Evolutionary conservation across 2,329 filamentous ascomycete genomes (phyloP).

Genomic region (Ophiostoma himal-ulmi): DNA sequence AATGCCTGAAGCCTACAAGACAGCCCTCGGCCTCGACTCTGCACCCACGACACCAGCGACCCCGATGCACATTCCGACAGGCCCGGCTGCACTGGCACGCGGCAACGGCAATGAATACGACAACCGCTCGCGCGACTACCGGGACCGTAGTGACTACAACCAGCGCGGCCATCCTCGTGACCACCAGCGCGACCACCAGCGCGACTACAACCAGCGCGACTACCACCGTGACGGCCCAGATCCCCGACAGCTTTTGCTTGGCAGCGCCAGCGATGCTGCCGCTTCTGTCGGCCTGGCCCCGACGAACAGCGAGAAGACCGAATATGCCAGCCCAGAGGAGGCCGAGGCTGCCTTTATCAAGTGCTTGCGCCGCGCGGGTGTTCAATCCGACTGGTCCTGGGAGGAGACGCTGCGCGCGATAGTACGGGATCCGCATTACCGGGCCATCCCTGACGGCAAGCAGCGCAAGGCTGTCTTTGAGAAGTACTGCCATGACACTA

Average conservation of each 20-base stretch:
- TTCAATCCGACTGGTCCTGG: constrained; percentile 91
- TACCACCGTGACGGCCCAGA: constrained; percentile 32
- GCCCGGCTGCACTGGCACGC: constrained; percentile 32
- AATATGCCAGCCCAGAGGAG: constrained; percentile 75
- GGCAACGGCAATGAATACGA: constrained; percentile 8
- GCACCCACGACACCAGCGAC: constrained; percentile 40
- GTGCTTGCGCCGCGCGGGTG: constrained; percentile 74
- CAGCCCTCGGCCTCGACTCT: constrained; percentile 58
- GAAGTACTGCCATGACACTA: constrained; percentile 87
- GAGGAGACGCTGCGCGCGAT: constrained; percentile 79
- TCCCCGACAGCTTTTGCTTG: constrained; percentile 53
- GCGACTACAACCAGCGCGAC: not conserved
- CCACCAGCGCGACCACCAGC: not conserved
- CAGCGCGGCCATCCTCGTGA: constrained; percentile 18
- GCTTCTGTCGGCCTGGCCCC: constrained; percentile 52
- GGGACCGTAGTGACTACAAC: constrained; percentile 18
- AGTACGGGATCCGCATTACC: constrained; percentile 86
- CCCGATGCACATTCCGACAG: constrained; percentile 34
- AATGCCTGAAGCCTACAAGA: constrained; percentile 78
- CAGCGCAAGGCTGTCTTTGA: constrained; percentile 88
- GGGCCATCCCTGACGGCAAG: constrained; percentile 85
- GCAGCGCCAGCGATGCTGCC: constrained; percentile 41
- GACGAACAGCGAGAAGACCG: constrained; percentile 63
- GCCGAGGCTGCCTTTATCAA: constrained; percentile 92
- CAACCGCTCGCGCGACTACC: constrained; percentile 16